Evolutionary conservation across 2,329 filamentous ascomycete species (phyloP), one percentile per base, ranked within the genome.

Genomic region (Eutypa lata): DNA sequence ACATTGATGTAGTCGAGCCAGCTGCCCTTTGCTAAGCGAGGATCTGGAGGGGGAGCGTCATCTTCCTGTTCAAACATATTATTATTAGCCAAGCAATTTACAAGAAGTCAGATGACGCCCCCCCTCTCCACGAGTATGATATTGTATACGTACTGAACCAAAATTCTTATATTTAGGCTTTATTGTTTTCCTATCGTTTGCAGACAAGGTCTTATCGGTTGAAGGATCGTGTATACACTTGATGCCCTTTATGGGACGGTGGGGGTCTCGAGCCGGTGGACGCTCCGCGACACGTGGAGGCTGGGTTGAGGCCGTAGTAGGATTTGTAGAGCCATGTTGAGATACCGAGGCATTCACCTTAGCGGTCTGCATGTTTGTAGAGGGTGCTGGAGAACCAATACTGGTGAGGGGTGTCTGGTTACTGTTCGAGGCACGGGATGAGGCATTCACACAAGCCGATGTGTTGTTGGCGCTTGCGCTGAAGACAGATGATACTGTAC

Each of bases 21-120:
- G 60, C 86, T 89, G 63, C 87, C 73, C 74, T 87, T 76, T 64
- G 83, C 83, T 55, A 96, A 78, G 65, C 94, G 89, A 59, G 94
- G 94, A 72, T 99, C 94, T 61, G 83, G 76, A 67, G 89, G 84
- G 72, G 84, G 83, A 76, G 83, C 82, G 76, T 91, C 87, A 84
- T 92, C 87, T 81, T 89, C 84, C 84, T 89, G 81, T 75, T 78
- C 76, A 75, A 69, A 68, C 61, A 65, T 59, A 69, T 55, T 47
- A 43, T 66, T 67, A 81, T 86, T 86, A 86, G 82, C 81, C 80
- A 80, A 66, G 61, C 65, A 65, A 72, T 65, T 68, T 65, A 69
- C 73, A 75, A 70, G 71, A 69, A 71, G 72, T 68, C 72, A 78
- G 80, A 84, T 83, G 83, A 86, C 83, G 77, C 78, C 74, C 82